A percentile compares a stretch with the other conserved stretches of the same genome.
Conservation (phyloP, 1,284 basidiomycete genomes). For the Ceratobasidium sp. region DNA sequence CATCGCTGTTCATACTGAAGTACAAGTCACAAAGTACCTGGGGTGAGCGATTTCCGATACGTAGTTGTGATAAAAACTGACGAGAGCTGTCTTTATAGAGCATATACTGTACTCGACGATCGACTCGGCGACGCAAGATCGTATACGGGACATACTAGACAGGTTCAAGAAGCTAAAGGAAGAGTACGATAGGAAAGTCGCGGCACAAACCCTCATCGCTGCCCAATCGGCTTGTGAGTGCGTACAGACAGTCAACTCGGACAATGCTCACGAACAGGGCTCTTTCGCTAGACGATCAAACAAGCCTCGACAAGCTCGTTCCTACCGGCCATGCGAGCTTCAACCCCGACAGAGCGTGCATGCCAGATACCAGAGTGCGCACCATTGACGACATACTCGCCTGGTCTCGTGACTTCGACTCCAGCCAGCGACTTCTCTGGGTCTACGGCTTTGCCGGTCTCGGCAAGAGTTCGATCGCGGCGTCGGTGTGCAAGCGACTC, state of each 20-base stretch:
- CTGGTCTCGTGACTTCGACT: neutral
- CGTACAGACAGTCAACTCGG: neutral
- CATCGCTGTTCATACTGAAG: neutral
- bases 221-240: neutral
- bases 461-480: slow-evolving; percentile 53
- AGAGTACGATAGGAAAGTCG: neutral
- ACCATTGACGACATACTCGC: neutral
- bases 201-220: neutral
- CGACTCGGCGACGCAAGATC: neutral
- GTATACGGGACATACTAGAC: neutral
- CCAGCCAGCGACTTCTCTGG: slow-evolving; percentile 43
- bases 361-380: neutral
- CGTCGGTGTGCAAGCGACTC: slow-evolving; percentile 50
- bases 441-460: slow-evolving; percentile 53
- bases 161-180: neutral
- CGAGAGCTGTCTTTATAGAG: neutral
- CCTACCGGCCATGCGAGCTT: neutral
- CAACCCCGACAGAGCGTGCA: neutral
- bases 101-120: neutral
- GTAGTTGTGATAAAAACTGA: neutral
- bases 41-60: neutral
- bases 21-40: neutral
- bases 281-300: neutral
- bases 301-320: neutral
- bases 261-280: neutral